phyloP scores from a whole-genome alignment of 176 grass and related monocot genomes.

The Urochloa ruziziensis region DNA sequence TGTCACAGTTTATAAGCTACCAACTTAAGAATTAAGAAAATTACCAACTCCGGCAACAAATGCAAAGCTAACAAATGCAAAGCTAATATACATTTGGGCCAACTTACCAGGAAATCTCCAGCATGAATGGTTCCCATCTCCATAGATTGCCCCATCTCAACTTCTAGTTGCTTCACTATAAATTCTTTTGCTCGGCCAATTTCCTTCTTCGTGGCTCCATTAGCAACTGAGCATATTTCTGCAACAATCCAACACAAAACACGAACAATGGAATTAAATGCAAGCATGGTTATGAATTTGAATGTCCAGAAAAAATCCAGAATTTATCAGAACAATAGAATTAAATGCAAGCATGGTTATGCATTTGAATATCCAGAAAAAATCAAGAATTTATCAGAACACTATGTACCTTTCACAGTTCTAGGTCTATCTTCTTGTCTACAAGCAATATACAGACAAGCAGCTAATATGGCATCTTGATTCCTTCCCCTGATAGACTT shows the following conservation, averaged over 20 bases:
- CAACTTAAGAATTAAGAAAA: neutral
- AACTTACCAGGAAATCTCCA: slow-evolving; percentile 80
- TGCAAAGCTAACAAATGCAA: neutral
- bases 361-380: neutral
- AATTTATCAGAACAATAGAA: neutral
- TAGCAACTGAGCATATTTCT: slow-evolving; percentile 94
- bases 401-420: slow-evolving; percentile 69
- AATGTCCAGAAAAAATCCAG: neutral
- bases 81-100: neutral
- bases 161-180: slow-evolving; percentile 89
- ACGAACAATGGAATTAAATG: neutral
- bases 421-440: slow-evolving; percentile 82
- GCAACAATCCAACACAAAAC: slow-evolving; percentile 2
- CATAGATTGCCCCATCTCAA: slow-evolving; percentile 95
- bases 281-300: neutral
- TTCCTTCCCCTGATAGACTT: slow-evolving; percentile 85
- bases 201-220: slow-evolving; percentile 94
- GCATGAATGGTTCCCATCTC: slow-evolving; percentile 94
- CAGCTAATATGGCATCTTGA: slow-evolving; percentile 90
- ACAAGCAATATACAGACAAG: slow-evolving; percentile 89
- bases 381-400: neutral
- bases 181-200: slow-evolving; percentile 91
- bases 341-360: neutral
- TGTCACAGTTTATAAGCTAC: slow-evolving; percentile 26
- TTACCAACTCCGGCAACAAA: neutral